These are phyloP conservation scores for Graphiopsis chlorocephala DNA, from an alignment of 2,329 filamentous ascomycete genomes.

Conservation along the genomic window DNA sequence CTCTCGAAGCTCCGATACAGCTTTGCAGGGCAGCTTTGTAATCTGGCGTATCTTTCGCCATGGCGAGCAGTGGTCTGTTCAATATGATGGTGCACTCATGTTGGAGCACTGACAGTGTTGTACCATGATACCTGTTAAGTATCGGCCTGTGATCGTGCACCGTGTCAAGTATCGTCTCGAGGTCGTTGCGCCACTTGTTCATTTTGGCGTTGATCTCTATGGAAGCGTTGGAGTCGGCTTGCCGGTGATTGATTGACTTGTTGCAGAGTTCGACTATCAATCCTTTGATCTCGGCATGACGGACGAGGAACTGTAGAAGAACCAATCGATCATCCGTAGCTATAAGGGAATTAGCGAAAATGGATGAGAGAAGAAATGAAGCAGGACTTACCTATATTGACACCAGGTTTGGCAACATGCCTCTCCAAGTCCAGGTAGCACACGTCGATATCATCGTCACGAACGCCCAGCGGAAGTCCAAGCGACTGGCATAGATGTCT, in stretches of 20 bases:
- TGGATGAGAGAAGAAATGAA: background rate
- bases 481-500: conserved; percentile 56
- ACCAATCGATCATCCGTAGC: conserved; percentile 9
- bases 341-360: background rate
- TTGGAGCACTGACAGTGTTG: conserved; percentile 46
- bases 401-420: conserved; percentile 32
- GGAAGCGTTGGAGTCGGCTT: conserved; percentile 37
- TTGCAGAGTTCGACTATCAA: conserved; percentile 54
- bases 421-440: conserved; percentile 52
- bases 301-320: conserved; percentile 38
- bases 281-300: conserved; percentile 50
- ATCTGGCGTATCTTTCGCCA: conserved; percentile 42
- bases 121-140: conserved; percentile 37
- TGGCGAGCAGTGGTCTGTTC: conserved; percentile 51
- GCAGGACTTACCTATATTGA: background rate
- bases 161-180: conserved; percentile 43
- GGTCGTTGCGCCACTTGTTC: conserved; percentile 53
- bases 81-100: conserved; percentile 53
- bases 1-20: conserved; percentile 51
- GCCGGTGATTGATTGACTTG: conserved; percentile 49
- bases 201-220: conserved; percentile 50
- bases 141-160: background rate
- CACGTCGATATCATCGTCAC: conserved; percentile 58
- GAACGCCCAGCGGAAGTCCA: conserved; percentile 54
- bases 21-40: conserved; percentile 51